Conservation (phyloP, 2,329 filamentous ascomycete species). For the Aureobasidium sp. region DNA sequence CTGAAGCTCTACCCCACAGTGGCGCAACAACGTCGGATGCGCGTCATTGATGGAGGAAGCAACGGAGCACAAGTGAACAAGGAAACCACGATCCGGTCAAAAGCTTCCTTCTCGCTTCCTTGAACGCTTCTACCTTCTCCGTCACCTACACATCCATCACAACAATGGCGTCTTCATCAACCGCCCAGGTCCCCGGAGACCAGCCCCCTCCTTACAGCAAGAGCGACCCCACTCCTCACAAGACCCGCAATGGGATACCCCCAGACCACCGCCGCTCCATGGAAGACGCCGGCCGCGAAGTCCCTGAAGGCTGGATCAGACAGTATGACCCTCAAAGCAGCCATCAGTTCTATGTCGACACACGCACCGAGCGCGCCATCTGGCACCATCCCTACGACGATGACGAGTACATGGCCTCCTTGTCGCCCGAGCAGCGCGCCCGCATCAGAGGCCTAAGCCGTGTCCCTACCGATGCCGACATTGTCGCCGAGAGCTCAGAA, state of each 20-base stretch:
- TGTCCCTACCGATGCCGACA: slow-evolving; percentile 29
- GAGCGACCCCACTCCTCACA: slow-evolving; percentile 3
- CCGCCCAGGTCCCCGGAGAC: not conserved
- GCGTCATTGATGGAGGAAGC: not conserved
- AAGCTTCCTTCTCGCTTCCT: not conserved
- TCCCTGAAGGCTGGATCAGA: slow-evolving; percentile 51
- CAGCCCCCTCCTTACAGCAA: slow-evolving; percentile 9
- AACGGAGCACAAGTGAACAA: not conserved
- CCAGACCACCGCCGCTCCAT: slow-evolving; percentile 46
- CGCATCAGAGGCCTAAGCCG: slow-evolving; percentile 31
- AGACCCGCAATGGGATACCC: slow-evolving; percentile 45
- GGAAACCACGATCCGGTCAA: not conserved
- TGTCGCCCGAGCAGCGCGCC: slow-evolving; percentile 43
- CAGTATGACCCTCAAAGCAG: slow-evolving; percentile 45
- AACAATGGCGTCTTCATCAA: slow-evolving; percentile 7
- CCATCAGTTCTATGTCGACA: slow-evolving; percentile 59
- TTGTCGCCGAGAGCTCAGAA: slow-evolving; percentile 39
- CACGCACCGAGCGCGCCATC: slow-evolving; percentile 43
- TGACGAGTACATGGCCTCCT: slow-evolving; percentile 42
- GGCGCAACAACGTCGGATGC: not conserved
- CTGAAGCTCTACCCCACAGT: not conserved
- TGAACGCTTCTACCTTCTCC: not conserved
- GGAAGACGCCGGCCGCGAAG: slow-evolving; percentile 51
- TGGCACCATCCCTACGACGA: slow-evolving; percentile 58
- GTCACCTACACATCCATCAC: not conserved